phyloP scores from a whole-genome alignment of 768 basidiomycete species.

The Dictyophora rubrovolvata region DNA sequence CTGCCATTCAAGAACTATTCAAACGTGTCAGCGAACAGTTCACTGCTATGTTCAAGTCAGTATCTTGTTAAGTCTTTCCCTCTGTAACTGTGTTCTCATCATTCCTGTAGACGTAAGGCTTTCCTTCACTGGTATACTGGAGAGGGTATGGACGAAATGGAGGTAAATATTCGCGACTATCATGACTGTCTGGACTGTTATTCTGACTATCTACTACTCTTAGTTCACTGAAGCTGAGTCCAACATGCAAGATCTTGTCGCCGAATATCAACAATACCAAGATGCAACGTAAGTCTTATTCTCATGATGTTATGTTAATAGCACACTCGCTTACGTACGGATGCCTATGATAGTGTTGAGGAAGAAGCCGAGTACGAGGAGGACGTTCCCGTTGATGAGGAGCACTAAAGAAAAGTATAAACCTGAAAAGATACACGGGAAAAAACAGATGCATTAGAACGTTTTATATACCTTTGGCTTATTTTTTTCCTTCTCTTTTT shows the following conservation, averaged over 20 bases:
- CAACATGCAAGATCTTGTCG: conserved; percentile 98
- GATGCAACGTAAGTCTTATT: conserved; percentile 71
- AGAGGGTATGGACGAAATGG: conserved; percentile 99
- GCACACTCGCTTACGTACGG: conserved; percentile 37
- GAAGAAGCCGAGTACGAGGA: conserved; percentile 80
- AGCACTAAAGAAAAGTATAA: conserved; percentile 24
- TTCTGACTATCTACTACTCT: conserved; percentile 7
- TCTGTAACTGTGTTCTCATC: background rate
- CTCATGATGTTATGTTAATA: background rate
- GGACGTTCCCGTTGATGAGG: conserved; percentile 53
- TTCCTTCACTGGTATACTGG: conserved; percentile 99
- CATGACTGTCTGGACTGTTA: conserved; percentile 15
- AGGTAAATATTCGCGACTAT: conserved; percentile 33
- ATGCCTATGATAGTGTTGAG: conserved; percentile 38
- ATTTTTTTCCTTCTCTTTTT: conserved; percentile 4
- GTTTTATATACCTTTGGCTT: background rate
- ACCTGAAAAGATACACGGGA: background rate
- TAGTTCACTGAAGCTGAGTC: conserved; percentile 97
- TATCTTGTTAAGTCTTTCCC: background rate
- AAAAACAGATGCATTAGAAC: background rate
- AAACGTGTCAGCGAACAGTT: conserved; percentile 98
- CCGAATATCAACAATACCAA: conserved; percentile 96
- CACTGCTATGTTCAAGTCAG: conserved; percentile 90
- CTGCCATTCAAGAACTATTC: conserved; percentile 96
- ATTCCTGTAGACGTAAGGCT: conserved; percentile 59